Evolutionary conservation across 73 alveolate species (phyloP), one percentile per base, ranked within the genome.

Genomic region (Paraurostyla sp.): DNA sequence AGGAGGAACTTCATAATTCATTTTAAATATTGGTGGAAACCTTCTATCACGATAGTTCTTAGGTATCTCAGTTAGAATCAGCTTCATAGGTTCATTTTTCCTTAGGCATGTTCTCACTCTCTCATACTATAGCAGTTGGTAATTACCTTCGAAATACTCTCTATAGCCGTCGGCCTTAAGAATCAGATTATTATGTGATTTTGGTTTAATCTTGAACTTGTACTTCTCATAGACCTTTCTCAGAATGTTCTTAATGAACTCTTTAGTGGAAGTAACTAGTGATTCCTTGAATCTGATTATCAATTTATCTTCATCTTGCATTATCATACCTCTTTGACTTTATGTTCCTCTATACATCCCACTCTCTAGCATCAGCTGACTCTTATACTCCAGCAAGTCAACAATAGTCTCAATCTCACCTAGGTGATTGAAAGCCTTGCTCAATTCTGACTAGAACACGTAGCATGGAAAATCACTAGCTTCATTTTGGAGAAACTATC

Each of bases 81-180:
- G 56, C 18, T 46, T 41, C 80, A 91, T 51, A 7, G 58, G 59
- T 32, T 92, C 92, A 7, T 87, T 91, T 73, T 95, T 95, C 69
- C 97, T 87, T 42, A 96, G 89, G 69, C 93, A 92, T 62, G 85
- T 69, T 76, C 99, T 91, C 23, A 96, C 98, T 80, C 98, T 92
- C 73, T 95, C 98, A 65, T 94, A 96, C 63, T 93, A 85, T 0
- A 96, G 91, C 80, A 96, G 73, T 36, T 97, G 93, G 49, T 96
- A 93, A 58, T 94, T 93, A 13, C 99, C 99, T 58, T 91, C 89
- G 38, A 96, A 93, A 65, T 93, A 96, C 71, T 96, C 99, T 73
- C 96, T 89, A 49, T 71, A 92, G n/a, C 98, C 98, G 51, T 92
- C 94, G 6, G 93, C 97, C 71, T 96, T 91, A 65, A 96, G 87